A percentile compares a stretch with the other conserved stretches of the same genome.
phyloP scores from a whole-genome alignment of 257 asterid genomes.

The Ocimum tenuiflorum region DNA sequence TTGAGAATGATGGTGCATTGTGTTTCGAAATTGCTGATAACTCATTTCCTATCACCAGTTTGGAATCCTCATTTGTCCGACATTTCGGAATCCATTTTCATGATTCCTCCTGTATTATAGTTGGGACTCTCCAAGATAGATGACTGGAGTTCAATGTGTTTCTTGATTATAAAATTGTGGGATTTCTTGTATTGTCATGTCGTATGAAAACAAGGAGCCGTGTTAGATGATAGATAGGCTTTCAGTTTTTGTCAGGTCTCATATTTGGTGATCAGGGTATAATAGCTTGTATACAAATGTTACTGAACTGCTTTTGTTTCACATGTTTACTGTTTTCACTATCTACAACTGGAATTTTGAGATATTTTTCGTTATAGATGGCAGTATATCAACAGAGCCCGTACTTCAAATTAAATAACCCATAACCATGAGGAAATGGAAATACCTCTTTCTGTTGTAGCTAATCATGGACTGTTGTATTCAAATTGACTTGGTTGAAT shows the following conservation, averaged over 20 bases:
- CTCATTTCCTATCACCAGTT: neutral
- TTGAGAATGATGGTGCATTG: neutral
- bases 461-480: neutral
- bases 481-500: neutral
- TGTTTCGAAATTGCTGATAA: neutral
- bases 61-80: neutral
- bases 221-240: neutral
- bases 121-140: neutral
- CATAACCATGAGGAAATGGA: neutral
- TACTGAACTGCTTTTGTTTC: neutral
- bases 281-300: neutral
- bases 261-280: neutral
- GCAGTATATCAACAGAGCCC: neutral
- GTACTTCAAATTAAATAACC: conserved; percentile 18
- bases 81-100: neutral
- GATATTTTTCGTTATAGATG: neutral
- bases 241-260: neutral
- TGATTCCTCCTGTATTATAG: neutral
- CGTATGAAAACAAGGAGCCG: neutral
- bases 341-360: neutral
- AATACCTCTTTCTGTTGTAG: conserved; percentile 13
- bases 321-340: neutral
- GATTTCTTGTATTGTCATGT: neutral
- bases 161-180: neutral
- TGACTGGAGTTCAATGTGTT: neutral